Evolutionary conservation across 2,329 filamentous ascomycete genomes (phyloP).

Genomic region (Ophiostoma ulmi): DNA sequence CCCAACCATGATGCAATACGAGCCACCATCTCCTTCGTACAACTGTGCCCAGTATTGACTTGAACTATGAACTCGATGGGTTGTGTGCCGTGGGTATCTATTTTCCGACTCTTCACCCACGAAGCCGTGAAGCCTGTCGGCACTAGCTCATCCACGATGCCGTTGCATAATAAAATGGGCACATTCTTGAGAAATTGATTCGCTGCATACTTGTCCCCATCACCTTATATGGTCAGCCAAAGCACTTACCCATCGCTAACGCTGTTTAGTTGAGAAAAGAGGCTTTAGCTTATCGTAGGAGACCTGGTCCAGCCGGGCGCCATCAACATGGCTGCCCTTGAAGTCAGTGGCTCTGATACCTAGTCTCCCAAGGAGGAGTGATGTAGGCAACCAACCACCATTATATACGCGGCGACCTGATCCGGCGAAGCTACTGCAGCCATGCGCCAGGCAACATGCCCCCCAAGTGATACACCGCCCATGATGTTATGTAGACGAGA

Average conservation of each 20-base stretch:
- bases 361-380: not conserved
- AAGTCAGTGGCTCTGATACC: not conserved
- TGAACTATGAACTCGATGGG: not conserved
- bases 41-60: not conserved
- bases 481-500: slow-evolving; percentile 1
- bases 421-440: not conserved
- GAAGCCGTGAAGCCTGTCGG: not conserved
- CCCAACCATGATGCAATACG: not conserved
- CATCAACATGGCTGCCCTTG: not conserved
- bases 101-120: not conserved
- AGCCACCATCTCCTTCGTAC: not conserved
- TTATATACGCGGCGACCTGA: not conserved
- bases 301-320: not conserved
- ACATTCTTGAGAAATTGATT: not conserved
- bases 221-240: not conserved
- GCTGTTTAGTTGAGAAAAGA: not conserved
- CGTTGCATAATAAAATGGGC: not conserved
- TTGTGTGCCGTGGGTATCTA: not conserved
- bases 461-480: not conserved
- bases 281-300: slow-evolving; percentile 5
- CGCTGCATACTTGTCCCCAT: not conserved
- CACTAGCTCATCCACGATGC: not conserved
- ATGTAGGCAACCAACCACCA: not conserved
- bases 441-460: not conserved
- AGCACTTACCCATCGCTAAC: not conserved